Evolutionary conservation across 192 early-diverging fungal species (phyloP).

Genomic region (Martensiomyces pterosporus): DNA sequence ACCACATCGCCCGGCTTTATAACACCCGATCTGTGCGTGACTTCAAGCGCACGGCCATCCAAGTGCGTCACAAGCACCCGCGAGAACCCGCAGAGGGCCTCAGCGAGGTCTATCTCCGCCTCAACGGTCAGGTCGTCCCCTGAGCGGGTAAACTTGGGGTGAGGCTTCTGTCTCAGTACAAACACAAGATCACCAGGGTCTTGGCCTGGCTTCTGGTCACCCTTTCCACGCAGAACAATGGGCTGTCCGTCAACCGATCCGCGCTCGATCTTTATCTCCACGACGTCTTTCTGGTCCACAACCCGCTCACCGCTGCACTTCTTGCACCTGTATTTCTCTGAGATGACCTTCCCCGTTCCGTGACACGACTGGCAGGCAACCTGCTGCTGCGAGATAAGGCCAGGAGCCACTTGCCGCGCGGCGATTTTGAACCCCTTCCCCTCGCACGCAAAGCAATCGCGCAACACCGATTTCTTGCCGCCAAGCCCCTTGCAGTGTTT

Average conservation of each 20-base stretch:
- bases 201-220: conserved; percentile 89
- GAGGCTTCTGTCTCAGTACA: conserved; percentile 79
- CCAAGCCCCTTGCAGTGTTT: conserved; percentile 44
- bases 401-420: conserved; percentile 33
- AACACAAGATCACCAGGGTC: conserved; percentile 91
- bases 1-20: conserved; percentile 88
- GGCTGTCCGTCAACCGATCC: conserved; percentile 89
- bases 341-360: conserved; percentile 80
- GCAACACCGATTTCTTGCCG: conserved; percentile 27
- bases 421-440: conserved; percentile 26
- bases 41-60: conserved; percentile 80
- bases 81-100: conserved; percentile 89
- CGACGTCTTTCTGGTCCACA: conserved; percentile 77
- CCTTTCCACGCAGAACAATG: conserved; percentile 89
- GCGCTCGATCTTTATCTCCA: conserved; percentile 91
- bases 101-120: conserved; percentile 78
- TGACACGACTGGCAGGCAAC: conserved; percentile 60
- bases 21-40: conserved; percentile 75
- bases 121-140: conserved; percentile 78
- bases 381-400: conserved; percentile 66
- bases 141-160: conserved; percentile 73
- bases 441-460: conserved; percentile 41
- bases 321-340: conserved; percentile 86
- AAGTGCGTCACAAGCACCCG: conserved; percentile 76
- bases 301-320: conserved; percentile 89